Percentiles rank a stretch among this genome's conserved stretches.
These are phyloP conservation scores for Psophocarpus tetragonolobus DNA, from an alignment of 306 rosid genomes.

Conservation along the genomic window DNA sequence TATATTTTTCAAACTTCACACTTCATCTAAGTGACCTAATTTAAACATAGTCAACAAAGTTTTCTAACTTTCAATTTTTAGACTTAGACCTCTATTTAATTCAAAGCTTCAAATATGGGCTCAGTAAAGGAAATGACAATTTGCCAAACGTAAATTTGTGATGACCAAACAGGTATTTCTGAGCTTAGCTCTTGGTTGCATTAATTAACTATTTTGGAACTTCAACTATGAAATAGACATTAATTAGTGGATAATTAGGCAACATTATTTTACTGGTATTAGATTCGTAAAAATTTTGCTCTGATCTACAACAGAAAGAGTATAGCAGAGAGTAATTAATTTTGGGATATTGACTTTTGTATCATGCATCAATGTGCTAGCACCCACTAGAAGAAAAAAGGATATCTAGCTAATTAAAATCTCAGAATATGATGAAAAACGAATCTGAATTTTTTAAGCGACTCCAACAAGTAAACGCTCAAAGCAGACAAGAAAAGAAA, in stretches of 20 bases:
- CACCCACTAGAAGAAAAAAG: not conserved
- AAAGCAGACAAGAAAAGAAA: not conserved
- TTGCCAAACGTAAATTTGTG: not conserved
- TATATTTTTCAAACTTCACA: too few relatives aligned
- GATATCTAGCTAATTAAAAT: not conserved
- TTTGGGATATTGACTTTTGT: slow-evolving; percentile 23
- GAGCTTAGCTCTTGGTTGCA: slow-evolving; percentile 1
- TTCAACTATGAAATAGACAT: slow-evolving; percentile 29
- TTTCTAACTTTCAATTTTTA: not conserved
- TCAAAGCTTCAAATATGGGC: not conserved
- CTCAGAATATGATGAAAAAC: not conserved
- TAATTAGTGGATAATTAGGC: slow-evolving; percentile 38
- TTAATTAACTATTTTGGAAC: slow-evolving; percentile 21
- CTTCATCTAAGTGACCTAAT: too few relatives aligned
- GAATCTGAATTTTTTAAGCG: not conserved
- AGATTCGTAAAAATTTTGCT: slow-evolving; percentile 4
- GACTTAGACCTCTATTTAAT: not conserved
- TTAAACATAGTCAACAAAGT: not conserved
- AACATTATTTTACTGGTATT: slow-evolving; percentile 31
- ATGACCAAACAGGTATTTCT: not conserved
- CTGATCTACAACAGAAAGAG: slow-evolving; percentile 14
- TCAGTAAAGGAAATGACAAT: not conserved
- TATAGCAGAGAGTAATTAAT: slow-evolving; percentile 19
- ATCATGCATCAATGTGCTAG: slow-evolving; percentile 19
- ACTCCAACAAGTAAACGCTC: not conserved